These are phyloP conservation scores for Podospora anserina DNA, from an alignment of 495 filamentous ascomycete genomes.

Conservation along the genomic window DNA sequence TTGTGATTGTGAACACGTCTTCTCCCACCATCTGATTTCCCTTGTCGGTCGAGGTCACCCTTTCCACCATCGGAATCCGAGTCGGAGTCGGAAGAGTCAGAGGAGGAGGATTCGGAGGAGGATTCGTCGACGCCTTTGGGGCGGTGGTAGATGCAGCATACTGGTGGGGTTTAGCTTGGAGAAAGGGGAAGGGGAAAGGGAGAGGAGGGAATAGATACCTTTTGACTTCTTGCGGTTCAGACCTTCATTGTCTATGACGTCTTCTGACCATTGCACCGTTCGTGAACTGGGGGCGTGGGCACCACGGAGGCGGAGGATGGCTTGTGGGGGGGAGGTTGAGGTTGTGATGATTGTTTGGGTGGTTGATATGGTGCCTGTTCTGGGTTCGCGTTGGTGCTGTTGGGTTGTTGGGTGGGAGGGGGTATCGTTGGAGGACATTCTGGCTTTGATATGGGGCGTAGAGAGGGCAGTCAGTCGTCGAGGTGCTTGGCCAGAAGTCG, in stretches of 20 bases:
- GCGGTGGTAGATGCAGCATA: slow-evolving; percentile 98
- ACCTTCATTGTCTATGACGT: slow-evolving; percentile 95
- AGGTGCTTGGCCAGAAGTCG: not conserved
- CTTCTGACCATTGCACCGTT: slow-evolving; percentile 84
- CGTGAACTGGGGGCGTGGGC: slow-evolving; percentile 39
- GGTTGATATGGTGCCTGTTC: slow-evolving; percentile 12
- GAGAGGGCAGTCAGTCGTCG: not conserved
- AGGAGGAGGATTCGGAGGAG: slow-evolving; percentile 57
- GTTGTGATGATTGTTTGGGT: slow-evolving; percentile 20
- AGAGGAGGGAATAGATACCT: slow-evolving; percentile 51
- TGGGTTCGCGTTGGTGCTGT: slow-evolving; percentile 20
- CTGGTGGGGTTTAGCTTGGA: slow-evolving; percentile 42
- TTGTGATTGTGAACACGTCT: slow-evolving; percentile 31
- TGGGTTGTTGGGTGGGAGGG: not conserved
- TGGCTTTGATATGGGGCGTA: not conserved
- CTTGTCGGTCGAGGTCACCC: slow-evolving; percentile 22
- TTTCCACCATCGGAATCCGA: slow-evolving; percentile 36
- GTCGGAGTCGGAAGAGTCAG: slow-evolving; percentile 42
- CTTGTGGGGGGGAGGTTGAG: slow-evolving; percentile 29
- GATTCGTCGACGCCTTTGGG: slow-evolving; percentile 80
- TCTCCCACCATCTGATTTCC: slow-evolving; percentile 11
- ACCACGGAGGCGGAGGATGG: slow-evolving; percentile 48
- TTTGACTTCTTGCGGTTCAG: slow-evolving; percentile 91
- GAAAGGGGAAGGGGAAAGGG: not conserved
- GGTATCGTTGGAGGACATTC: slow-evolving; percentile 24